Evolutionary conservation across 2,329 filamentous ascomycete genomes (phyloP).

Genomic region (Aspergillus sp.): DNA sequence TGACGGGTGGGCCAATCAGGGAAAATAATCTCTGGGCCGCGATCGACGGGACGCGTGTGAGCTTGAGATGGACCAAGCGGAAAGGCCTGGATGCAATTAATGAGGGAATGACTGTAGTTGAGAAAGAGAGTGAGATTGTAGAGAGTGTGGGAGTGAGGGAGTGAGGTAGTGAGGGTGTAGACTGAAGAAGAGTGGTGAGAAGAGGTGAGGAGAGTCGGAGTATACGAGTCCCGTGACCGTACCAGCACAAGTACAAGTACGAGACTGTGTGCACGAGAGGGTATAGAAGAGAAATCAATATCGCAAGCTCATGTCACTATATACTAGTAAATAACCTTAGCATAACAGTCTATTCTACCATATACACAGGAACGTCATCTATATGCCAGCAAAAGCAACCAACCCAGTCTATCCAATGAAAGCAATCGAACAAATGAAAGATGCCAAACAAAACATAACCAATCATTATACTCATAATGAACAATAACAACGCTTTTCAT

Average conservation of each 20-base stretch:
- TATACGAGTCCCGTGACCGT: background rate
- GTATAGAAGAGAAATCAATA: too few species aligned
- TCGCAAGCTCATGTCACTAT: background rate
- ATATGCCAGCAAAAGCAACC: too few species aligned
- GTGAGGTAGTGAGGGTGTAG: background rate
- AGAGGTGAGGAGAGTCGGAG: background rate
- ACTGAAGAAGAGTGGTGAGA: too few species aligned
- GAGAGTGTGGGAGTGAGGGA: too few species aligned
- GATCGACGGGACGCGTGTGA: background rate
- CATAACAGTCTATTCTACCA: too few species aligned
- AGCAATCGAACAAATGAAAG: too few species aligned
- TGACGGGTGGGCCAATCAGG: background rate
- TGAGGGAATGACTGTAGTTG: background rate
- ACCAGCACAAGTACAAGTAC: too few species aligned
- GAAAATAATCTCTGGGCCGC: background rate
- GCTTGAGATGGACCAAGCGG: background rate
- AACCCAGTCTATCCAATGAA: slow-evolving; percentile 1
- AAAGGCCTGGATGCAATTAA: background rate
- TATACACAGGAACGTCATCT: too few species aligned
- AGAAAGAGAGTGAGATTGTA: background rate
- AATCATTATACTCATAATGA: slow-evolving; percentile 5
- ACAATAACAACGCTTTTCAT: background rate
- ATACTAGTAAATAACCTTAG: background rate
- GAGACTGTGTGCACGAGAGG: too few species aligned
- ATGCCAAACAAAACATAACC: background rate